A percentile compares a stretch with the other conserved stretches of the same genome.
Evolutionary conservation across 495 filamentous ascomycete genomes (phyloP).

Genomic region (Alectoria sarmentosa): DNA sequence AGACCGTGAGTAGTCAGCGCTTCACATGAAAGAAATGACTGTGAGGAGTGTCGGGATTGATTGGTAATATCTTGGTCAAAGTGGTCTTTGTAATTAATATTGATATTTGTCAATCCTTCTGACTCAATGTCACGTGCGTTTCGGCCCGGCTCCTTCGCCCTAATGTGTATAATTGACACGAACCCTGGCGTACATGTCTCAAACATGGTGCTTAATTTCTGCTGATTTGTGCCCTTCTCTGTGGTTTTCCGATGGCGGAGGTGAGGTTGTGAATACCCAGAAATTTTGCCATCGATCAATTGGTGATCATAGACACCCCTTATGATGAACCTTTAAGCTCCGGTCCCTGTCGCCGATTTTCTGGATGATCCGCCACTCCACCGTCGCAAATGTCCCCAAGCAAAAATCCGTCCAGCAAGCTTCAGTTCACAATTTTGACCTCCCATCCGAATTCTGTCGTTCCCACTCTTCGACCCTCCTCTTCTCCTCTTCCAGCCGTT

Average conservation of each 20-base stretch:
- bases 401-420: neutral
- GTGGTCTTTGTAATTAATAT: neutral
- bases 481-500: conserved; percentile 27
- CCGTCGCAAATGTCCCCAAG: neutral
- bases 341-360: neutral
- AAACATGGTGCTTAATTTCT: too few relatives aligned
- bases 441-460: conserved; percentile 28
- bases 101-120: too few relatives aligned
- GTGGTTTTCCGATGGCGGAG: too few relatives aligned
- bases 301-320: too few relatives aligned
- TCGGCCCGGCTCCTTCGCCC: too few relatives aligned
- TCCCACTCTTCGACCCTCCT: conserved; percentile 38
- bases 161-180: too few relatives aligned
- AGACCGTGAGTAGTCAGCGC: neutral
- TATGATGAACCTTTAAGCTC: neutral
- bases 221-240: too few relatives aligned
- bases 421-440: conserved; percentile 42
- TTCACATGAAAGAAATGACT: neutral
- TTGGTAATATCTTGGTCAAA: neutral
- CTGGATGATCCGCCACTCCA: neutral
- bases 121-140: too few relatives aligned
- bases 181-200: too few relatives aligned
- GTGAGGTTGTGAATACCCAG: too few relatives aligned
- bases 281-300: too few relatives aligned
- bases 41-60: neutral